phyloP scores from a whole-genome alignment of 352 stramenopile species.

The Blastocystis sp. region DNA sequence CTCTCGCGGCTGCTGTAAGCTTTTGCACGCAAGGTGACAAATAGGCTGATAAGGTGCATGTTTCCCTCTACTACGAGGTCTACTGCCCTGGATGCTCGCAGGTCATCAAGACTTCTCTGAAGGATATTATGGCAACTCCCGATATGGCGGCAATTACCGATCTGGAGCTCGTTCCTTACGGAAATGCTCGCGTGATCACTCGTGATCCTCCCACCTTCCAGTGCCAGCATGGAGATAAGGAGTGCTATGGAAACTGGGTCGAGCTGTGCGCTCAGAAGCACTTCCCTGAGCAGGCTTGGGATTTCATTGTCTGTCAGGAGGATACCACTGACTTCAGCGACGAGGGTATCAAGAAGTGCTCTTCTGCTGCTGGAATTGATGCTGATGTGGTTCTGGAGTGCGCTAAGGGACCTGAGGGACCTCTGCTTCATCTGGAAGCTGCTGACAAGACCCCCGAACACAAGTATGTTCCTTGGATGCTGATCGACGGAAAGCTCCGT shows the following conservation, averaged over 20 bases:
- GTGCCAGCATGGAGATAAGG: slow-evolving; percentile 55
- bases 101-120: not conserved
- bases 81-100: slow-evolving; percentile 52
- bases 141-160: slow-evolving; percentile 47
- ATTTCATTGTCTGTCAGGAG: slow-evolving; percentile 50
- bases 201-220: slow-evolving; percentile 55
- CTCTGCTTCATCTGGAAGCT: slow-evolving; percentile 41
- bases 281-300: slow-evolving; percentile 38
- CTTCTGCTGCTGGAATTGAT: slow-evolving; percentile 1
- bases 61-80: slow-evolving; percentile 41
- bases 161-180: slow-evolving; percentile 50
- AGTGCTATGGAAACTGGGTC: slow-evolving; percentile 54
- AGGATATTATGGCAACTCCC: not conserved
- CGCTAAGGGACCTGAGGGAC: slow-evolving; percentile 52
- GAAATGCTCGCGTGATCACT: slow-evolving; percentile 42
- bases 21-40: not conserved
- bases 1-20: not conserved
- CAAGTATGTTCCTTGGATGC: slow-evolving; percentile 45
- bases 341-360: slow-evolving; percentile 40
- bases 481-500: slow-evolving; percentile 39
- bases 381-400: slow-evolving; percentile 4
- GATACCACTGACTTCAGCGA: slow-evolving; percentile 40
- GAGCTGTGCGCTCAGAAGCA: slow-evolving; percentile 46
- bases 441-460: slow-evolving; percentile 52
- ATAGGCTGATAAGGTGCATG: slow-evolving; percentile 38